phyloP scores from a whole-genome alignment of 768 basidiomycete genomes.

The Sporobolomyces phaffii region DNA sequence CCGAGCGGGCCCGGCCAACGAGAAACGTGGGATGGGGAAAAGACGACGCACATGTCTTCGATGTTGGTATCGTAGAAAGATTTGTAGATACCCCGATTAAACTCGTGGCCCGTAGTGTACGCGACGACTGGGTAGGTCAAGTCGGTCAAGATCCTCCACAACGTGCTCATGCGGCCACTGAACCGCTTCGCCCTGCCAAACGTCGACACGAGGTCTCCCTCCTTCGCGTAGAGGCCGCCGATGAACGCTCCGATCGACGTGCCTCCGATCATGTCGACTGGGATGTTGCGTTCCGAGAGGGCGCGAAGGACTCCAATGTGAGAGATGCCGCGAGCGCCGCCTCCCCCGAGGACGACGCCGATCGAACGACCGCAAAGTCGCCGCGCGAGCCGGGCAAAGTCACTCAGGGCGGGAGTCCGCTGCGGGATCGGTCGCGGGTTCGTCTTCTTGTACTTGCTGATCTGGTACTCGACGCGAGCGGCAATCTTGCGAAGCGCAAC shows the following conservation, averaged over 20 bases:
- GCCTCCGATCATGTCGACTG: slow-evolving; percentile 64
- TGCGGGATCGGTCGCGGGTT: slow-evolving; percentile 49
- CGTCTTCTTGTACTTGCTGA: slow-evolving; percentile 75
- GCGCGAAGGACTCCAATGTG: slow-evolving; percentile 86
- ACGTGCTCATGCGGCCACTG: slow-evolving; percentile 77
- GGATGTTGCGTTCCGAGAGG: slow-evolving; percentile 82
- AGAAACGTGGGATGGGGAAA: too few relatives aligned
- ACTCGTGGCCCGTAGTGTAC: slow-evolving; percentile 90
- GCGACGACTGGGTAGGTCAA: slow-evolving; percentile 87
- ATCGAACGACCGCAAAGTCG: slow-evolving; percentile 87
- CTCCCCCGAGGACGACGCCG: slow-evolving; percentile 89
- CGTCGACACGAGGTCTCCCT: slow-evolving; percentile 81
- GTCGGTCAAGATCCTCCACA: slow-evolving; percentile 85
- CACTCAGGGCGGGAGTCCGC: slow-evolving; percentile 62
- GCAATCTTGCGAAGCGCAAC: slow-evolving; percentile 81
- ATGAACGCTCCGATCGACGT: slow-evolving; percentile 90
- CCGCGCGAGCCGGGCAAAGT: slow-evolving; percentile 85
- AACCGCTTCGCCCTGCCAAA: slow-evolving; percentile 85
- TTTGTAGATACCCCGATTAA: slow-evolving; percentile 92
- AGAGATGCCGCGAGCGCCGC: slow-evolving; percentile 85
- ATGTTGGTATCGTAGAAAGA: slow-evolving; percentile 50
- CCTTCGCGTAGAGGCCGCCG: slow-evolving; percentile 88
- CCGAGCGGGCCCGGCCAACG: too few relatives aligned
- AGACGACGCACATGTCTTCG: slow-evolving; percentile 43
- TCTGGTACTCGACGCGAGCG: slow-evolving; percentile 79